phyloP scores from a whole-genome alignment of 768 basidiomycete species.

The Tylopilus sp. region DNA sequence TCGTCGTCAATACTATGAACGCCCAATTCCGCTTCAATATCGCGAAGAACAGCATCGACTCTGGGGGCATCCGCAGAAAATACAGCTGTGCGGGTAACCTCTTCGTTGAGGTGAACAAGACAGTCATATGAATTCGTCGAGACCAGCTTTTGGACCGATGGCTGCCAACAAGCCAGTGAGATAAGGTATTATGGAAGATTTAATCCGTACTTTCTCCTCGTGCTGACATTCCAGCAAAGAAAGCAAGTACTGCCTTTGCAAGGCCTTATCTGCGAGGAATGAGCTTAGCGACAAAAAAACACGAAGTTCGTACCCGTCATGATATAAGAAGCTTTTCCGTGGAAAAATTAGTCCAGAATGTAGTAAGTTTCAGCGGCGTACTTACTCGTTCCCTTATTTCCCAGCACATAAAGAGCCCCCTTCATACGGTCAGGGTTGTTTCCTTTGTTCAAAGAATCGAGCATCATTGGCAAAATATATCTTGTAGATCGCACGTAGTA shows the following conservation, averaged over 20 bases:
- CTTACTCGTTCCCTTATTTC: conserved; percentile 68
- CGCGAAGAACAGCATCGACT: conserved; percentile 45
- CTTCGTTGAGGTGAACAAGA: conserved; percentile 56
- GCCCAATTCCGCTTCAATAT: conserved; percentile 51
- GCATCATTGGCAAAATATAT: conserved; percentile 56
- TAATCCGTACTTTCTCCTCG: conserved; percentile 68
- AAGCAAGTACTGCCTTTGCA: conserved; percentile 55
- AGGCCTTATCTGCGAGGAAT: conserved; percentile 46
- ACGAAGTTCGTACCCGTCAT: conserved; percentile 51
- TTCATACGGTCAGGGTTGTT: conserved; percentile 93
- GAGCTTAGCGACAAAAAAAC: conserved; percentile 4
- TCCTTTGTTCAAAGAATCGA: conserved; percentile 63
- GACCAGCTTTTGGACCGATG: conserved; percentile 22
- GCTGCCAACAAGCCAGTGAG: conserved; percentile 43
- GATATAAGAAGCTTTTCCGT: conserved; percentile 56
- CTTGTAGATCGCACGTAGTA: conserved; percentile 71
- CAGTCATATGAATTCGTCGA: conserved; percentile 58
- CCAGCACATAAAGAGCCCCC: conserved; percentile 81
- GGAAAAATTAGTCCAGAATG: conserved; percentile 9
- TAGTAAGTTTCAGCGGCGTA: neutral
- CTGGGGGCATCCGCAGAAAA: conserved; percentile 49
- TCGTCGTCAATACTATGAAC: conserved; percentile 37
- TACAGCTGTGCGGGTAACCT: conserved; percentile 59
- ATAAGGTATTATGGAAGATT: conserved; percentile 30
- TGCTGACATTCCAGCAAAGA: conserved; percentile 73